Evolutionary conservation across 108 stramenopile genomes (phyloP).

Genomic region (Pseudonitzschia multiseries): DNA sequence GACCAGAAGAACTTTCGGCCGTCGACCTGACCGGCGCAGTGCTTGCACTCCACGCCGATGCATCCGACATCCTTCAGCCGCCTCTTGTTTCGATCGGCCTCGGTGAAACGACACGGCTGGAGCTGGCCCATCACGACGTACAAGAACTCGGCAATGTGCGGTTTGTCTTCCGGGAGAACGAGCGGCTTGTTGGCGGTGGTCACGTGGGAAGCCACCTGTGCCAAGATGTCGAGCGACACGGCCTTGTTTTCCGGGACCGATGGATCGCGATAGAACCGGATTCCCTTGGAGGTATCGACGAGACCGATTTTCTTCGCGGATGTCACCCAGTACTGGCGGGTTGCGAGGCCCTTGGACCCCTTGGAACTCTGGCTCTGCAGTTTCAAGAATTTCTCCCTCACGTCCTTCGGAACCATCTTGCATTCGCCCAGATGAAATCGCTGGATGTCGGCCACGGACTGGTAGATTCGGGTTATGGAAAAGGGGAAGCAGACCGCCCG

Average conservation of each 20-base stretch:
- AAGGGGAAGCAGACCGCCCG: slow-evolving; percentile 90
- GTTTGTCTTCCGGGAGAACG: slow-evolving; percentile 81
- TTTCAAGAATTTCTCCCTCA: slow-evolving; percentile 60
- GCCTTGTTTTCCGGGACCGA: slow-evolving; percentile 49
- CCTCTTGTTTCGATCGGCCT: slow-evolving; percentile 89
- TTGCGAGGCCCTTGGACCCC: slow-evolving; percentile 87
- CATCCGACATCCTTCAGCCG: slow-evolving; percentile 85
- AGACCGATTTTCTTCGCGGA: slow-evolving; percentile 87
- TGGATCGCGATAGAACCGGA: slow-evolving; percentile 80
- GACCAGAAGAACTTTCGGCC: slow-evolving; percentile 92
- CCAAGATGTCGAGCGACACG: slow-evolving; percentile 70
- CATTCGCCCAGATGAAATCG: slow-evolving; percentile 87
- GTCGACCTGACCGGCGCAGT: slow-evolving; percentile 87
- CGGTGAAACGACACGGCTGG: slow-evolving; percentile 86
- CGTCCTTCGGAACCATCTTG: slow-evolving; percentile 70
- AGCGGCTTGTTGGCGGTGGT: slow-evolving; percentile 57
- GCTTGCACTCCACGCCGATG: slow-evolving; percentile 91
- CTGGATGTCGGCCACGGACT: slow-evolving; percentile 88
- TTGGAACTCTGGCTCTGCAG: slow-evolving; percentile 84
- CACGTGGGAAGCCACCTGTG: slow-evolving; percentile 71
- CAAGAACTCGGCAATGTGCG: slow-evolving; percentile 82
- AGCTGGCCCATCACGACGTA: slow-evolving; percentile 89
- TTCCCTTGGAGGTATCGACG: slow-evolving; percentile 72
- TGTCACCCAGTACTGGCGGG: slow-evolving; percentile 84
- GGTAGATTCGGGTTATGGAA: slow-evolving; percentile 84